Evolutionary conservation across 2,329 filamentous ascomycete species (phyloP), one percentile per base, ranked within the genome.

Genomic region (Cladorrhinum sp.): DNA sequence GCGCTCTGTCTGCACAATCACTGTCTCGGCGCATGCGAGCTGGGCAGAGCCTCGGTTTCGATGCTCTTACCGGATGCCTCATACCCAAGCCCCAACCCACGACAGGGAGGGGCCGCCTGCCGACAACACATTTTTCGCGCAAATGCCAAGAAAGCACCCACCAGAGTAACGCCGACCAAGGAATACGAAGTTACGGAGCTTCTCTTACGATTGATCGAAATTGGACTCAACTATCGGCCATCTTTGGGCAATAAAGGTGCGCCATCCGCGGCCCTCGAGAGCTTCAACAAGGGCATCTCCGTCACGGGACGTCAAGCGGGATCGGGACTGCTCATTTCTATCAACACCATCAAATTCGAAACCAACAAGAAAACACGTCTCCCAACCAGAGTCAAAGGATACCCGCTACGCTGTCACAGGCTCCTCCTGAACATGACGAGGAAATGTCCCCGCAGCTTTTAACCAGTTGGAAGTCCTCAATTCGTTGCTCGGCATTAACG

Each of bases 31-130:
- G 32, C 56, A 59, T 22, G 27, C 25, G 50, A 25, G 41, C 24
- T 25, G 23, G 36, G 54, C 53, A 63, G 58, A 63, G 62, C 62
- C 58, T 63, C 62, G 58, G 57, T 58, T 62, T 62, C 62, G 51
- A 51, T 53, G 22, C 48, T 50, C 53, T 27, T 29, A 32, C 29
- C 20, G 29, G 50, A 54, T 49, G 59, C 59, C 38, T 41, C 53
- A 20, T 24, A 41, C 32, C 45, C 29, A 51, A 32, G 56, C 56
- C 41, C 16, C n/a, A 45, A 20, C 16, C n/a, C 41, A 45, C 16
- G 16, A 45, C 41, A 45, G 41, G 41, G 41, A 45, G 41, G 41
- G 41, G 41, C n/a, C 41, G 18, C 16, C 41, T 5, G 20, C 32
- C 53, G 5, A 16, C 50, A 52, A 29, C 16, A 29, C n/a, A n/a